Evolutionary conservation across 306 rosid species (phyloP).

Genomic region (Citrullus mucosospermus): DNA sequence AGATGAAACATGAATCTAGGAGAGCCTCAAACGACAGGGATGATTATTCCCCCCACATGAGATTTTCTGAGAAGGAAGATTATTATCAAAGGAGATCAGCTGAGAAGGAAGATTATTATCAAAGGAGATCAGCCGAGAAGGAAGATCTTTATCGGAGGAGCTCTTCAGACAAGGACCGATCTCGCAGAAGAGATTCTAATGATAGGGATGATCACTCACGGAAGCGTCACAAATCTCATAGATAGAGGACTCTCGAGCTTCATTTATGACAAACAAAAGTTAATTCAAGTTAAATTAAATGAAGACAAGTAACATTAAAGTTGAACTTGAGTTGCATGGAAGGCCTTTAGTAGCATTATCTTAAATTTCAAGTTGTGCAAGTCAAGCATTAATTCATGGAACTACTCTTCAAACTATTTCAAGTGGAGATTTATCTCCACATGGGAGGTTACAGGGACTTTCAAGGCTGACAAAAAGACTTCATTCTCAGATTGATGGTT

Average conservation of each 20-base stretch:
- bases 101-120: constrained; percentile 12
- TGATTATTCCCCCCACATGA: constrained; percentile 8
- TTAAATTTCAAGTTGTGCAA: too few species aligned
- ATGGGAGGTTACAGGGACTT: too few species aligned
- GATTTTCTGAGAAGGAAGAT: constrained; percentile 15
- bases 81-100: background rate
- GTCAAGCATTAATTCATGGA: too few species aligned
- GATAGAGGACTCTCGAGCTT: background rate
- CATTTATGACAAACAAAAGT: too few species aligned
- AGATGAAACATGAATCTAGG: background rate
- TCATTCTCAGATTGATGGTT: too few species aligned
- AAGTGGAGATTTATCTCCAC: too few species aligned
- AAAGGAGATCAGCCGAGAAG: constrained; percentile 14
- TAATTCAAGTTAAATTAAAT: too few species aligned
- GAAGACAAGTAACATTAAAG: too few species aligned
- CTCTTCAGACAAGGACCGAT: constrained; percentile 15
- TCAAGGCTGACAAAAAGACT: too few species aligned
- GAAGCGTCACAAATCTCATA: constrained; percentile 30
- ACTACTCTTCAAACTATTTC: too few species aligned
- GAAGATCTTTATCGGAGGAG: constrained; percentile 13
- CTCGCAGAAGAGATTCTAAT: constrained; percentile 20
- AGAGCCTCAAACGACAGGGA: constrained; percentile 8
- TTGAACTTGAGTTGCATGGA: too few species aligned
- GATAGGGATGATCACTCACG: constrained; percentile 33
- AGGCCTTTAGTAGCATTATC: too few species aligned